Evolutionary conservation across 495 filamentous ascomycete genomes (phyloP).

Genomic region (Clohesyomyces aquaticus): DNA sequence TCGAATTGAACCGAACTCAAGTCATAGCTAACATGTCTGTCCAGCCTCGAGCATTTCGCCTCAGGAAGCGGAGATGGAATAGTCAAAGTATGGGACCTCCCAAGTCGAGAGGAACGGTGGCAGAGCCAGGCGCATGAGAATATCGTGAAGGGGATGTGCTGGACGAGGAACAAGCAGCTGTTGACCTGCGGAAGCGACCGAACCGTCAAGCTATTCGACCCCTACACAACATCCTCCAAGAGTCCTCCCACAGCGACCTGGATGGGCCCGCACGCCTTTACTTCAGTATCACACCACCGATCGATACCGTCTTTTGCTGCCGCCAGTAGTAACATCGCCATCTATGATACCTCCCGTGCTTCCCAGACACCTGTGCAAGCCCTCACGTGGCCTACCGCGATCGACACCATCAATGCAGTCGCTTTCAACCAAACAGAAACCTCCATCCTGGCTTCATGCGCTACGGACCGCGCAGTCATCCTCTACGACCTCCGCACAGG

Average conservation of each 20-base stretch:
- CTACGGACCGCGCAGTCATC: constrained; percentile 81
- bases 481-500: constrained; percentile 89
- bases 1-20: neutral
- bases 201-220: constrained; percentile 87
- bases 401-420: constrained; percentile 89
- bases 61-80: constrained; percentile 58
- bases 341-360: constrained; percentile 81
- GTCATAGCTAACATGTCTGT: neutral
- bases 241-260: constrained; percentile 75
- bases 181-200: constrained; percentile 88
- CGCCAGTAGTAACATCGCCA: constrained; percentile 75
- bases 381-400: constrained; percentile 80
- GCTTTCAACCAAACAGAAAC: constrained; percentile 95
- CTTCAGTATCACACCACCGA: constrained; percentile 81
- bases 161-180: constrained; percentile 80
- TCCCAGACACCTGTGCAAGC: constrained; percentile 75
- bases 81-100: constrained; percentile 92
- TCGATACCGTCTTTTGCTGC: constrained; percentile 69
- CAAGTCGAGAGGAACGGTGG: constrained; percentile 77
- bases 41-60: constrained; percentile 46
- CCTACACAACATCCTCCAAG: constrained; percentile 70
- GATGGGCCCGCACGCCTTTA: constrained; percentile 80
- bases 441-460: constrained; percentile 79
- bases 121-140: constrained; percentile 79
- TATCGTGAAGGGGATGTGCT: constrained; percentile 89